phyloP scores from a whole-genome alignment of 2,329 filamentous ascomycete genomes.

The Fusarium penzigii region DNA sequence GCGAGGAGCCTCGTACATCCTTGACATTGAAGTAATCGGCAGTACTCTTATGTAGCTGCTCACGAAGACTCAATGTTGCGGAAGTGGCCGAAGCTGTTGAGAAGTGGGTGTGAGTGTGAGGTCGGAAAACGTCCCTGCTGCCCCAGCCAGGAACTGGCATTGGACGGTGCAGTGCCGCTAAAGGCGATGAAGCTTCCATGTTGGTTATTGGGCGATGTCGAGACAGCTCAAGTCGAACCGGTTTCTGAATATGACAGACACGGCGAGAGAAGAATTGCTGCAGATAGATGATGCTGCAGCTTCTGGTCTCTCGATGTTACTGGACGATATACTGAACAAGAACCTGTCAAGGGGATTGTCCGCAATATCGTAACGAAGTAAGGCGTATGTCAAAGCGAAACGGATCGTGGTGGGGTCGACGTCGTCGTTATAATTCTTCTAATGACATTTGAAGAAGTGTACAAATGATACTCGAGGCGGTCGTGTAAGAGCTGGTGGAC shows the following conservation, averaged over 20 bases:
- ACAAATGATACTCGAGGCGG: constrained; percentile 23
- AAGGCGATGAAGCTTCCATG: constrained; percentile 93
- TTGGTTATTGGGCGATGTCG: constrained; percentile 25
- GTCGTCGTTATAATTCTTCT: constrained; percentile 34
- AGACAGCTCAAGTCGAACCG: constrained; percentile 19
- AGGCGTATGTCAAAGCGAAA: constrained; percentile 17
- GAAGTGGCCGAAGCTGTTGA: constrained; percentile 57
- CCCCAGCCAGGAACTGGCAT: constrained; percentile 62
- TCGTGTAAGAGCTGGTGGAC: constrained; percentile 16
- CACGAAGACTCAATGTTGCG: constrained; percentile 77
- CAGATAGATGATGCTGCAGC: constrained; percentile 38
- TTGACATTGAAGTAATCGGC: constrained; percentile 83
- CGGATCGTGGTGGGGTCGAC: constrained; percentile 27
- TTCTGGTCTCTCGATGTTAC: constrained; percentile 21
- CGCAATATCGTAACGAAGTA: constrained; percentile 11
- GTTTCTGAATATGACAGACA: constrained; percentile 26
- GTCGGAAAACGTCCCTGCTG: constrained; percentile 53
- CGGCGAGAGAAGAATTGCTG: constrained; percentile 23
- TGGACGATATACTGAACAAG: constrained; percentile 11
- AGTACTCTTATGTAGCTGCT: constrained; percentile 61
- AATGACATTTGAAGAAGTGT: constrained; percentile 33
- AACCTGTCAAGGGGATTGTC: constrained; percentile 8
- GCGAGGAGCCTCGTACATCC: constrained; percentile 80
- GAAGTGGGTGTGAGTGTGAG: constrained; percentile 49
- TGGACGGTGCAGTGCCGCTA: constrained; percentile 87